Conservation (phyloP, 805 yeast genomes). For the Candida suzukii region DNA sequence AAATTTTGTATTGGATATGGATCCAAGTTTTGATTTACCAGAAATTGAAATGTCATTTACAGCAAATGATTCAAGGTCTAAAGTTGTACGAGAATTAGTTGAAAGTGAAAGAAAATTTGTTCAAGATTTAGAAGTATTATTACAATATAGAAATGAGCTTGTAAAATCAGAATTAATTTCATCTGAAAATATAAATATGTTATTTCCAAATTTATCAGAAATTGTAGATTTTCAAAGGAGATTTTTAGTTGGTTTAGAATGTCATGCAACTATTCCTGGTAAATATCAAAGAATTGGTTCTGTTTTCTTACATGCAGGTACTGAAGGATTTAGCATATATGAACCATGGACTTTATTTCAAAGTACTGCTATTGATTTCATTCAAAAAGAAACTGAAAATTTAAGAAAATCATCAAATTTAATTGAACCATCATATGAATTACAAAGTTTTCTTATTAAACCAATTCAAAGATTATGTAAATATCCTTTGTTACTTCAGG, state of each 20-base stretch:
- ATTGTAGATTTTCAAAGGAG: constrained; percentile 90
- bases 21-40: constrained; percentile 27
- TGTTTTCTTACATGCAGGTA: constrained; percentile 74
- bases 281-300: constrained; percentile 84
- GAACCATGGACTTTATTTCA: constrained; percentile 95
- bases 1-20: constrained; percentile 50
- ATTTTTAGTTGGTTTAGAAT: constrained; percentile 81
- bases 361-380: constrained; percentile 76
- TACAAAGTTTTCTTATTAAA: constrained; percentile 82
- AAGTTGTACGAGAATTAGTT: constrained; percentile 76
- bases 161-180: constrained; percentile 59
- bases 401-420: constrained; percentile 48
- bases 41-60: constrained; percentile 18
- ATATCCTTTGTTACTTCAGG: constrained; percentile 78
- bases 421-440: constrained; percentile 79
- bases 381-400: constrained; percentile 53
- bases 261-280: constrained; percentile 69
- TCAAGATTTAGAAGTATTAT: constrained; percentile 75
- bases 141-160: constrained; percentile 61
- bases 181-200: constrained; percentile 68
- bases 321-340: constrained; percentile 75
- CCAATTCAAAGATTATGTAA: constrained; percentile 97
- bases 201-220: constrained; percentile 80
- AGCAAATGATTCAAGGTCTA: constrained; percentile 54
- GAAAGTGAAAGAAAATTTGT: constrained; percentile 92